phyloP scores from a whole-genome alignment of 306 rosid species.

The Vachellia collinsii region DNA sequence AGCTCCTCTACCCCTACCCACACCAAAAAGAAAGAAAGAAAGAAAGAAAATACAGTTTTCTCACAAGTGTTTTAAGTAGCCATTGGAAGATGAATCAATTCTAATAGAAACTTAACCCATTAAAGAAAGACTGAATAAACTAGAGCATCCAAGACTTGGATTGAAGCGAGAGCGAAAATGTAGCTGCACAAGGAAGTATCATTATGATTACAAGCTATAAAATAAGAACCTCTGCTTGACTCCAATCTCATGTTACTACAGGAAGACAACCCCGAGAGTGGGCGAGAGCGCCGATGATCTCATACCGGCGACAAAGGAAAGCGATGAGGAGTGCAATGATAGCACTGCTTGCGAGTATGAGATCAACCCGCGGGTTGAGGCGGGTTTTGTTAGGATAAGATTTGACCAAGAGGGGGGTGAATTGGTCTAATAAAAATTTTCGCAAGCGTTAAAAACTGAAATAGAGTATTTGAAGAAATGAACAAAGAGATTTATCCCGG shows the following conservation, averaged over 20 bases:
- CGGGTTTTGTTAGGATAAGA: no score
- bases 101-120: conserved; percentile 9
- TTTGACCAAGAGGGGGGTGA: no score
- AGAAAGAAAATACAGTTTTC: not conserved
- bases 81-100: not conserved
- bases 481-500: no score
- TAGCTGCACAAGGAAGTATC: conserved; percentile 7
- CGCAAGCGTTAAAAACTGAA: no score
- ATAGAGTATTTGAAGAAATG: no score
- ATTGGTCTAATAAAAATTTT: no score
- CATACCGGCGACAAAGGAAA: no score
- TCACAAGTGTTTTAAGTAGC: conserved; percentile 2
- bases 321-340: no score
- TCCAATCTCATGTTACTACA: not conserved
- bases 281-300: no score
- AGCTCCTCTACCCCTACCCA: not conserved
- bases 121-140: conserved; percentile 9
- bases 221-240: not conserved
- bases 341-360: no score
- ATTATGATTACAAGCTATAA: not conserved
- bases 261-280: no score
- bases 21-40: not conserved
- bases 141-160: conserved; percentile 3
- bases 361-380: no score
- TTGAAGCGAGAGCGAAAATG: not conserved